A percentile compares a stretch with the other conserved stretches of the same genome.
These are phyloP conservation scores for Boletus eberwhitei DNA, from an alignment of 768 basidiomycete species.

Conservation along the genomic window DNA sequence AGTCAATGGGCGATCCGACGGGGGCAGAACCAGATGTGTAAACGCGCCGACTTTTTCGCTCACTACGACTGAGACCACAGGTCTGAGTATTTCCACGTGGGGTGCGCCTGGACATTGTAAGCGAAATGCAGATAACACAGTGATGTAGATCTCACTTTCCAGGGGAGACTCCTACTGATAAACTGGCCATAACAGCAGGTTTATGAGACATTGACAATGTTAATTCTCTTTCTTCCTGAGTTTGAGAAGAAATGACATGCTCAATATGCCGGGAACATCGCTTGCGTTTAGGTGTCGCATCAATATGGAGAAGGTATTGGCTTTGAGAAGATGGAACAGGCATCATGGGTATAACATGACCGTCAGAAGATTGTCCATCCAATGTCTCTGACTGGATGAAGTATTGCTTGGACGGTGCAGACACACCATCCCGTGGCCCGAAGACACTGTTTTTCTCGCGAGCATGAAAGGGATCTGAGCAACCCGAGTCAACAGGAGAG, in stretches of 20 bases:
- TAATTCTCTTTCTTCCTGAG: slow-evolving; percentile 32
- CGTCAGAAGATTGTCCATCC: slow-evolving; percentile 1
- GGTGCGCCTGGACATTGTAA: slow-evolving; percentile 10
- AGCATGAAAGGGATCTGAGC: not conserved
- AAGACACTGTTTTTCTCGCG: not conserved
- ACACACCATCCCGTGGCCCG: not conserved
- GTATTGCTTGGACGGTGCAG: not conserved
- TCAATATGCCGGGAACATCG: slow-evolving; percentile 24
- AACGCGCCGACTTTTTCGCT: not conserved
- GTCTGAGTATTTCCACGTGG: not conserved
- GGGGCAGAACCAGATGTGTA: slow-evolving; percentile 1
- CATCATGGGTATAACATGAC: slow-evolving; percentile 5
- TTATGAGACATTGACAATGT: slow-evolving; percentile 6
- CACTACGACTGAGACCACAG: not conserved
- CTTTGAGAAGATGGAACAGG: slow-evolving; percentile 32
- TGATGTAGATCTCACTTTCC: slow-evolving; percentile 17
- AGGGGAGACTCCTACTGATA: not conserved
- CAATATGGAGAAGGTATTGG: slow-evolving; percentile 31
- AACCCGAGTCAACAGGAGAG: not conserved
- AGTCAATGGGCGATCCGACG: not conserved
- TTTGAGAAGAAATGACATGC: slow-evolving; percentile 31
- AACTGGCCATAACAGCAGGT: not conserved
- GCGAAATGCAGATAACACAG: not conserved
- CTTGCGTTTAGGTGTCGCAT: slow-evolving; percentile 35
- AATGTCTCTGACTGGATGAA: not conserved